A percentile compares a stretch with the other conserved stretches of the same genome.
Evolutionary conservation across 345 rosid genomes (phyloP).

Genomic region (Eucalyptus decipiens): DNA sequence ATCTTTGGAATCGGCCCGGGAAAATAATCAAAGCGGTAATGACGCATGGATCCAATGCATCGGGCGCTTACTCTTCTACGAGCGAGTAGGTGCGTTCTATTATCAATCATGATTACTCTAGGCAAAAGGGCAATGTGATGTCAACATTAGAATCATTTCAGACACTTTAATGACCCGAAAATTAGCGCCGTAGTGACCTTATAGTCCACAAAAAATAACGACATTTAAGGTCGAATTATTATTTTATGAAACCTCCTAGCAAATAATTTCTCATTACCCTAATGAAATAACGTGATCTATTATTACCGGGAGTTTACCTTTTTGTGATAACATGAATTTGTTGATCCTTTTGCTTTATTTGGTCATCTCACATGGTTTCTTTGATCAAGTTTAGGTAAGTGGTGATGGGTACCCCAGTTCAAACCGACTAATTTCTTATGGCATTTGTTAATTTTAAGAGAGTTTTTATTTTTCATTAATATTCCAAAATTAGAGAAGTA

Average conservation of each 20-base stretch:
- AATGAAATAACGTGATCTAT: background rate
- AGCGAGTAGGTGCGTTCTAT: background rate
- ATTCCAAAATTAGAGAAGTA: too few species aligned
- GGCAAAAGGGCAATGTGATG: background rate
- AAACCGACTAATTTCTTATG: too few species aligned
- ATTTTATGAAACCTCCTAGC: background rate
- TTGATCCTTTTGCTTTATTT: background rate
- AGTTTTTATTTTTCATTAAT: too few species aligned
- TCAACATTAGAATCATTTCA: background rate
- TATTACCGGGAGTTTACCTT: background rate
- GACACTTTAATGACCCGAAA: background rate
- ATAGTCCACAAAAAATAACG: background rate
- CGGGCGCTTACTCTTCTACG: background rate
- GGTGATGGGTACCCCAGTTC: too few species aligned
- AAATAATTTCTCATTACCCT: background rate
- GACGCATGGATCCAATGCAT: rapidly evolving
- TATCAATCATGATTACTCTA: background rate
- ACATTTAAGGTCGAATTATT: background rate
- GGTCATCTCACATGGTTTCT: background rate
- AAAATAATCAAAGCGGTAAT: background rate
- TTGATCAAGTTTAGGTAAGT: too few species aligned
- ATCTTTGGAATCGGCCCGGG: background rate
- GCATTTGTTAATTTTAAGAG: too few species aligned
- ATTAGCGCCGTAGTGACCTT: background rate
- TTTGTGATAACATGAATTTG: background rate